Evolutionary conservation across 164 flowering plant genomes (phyloP), one percentile per base, ranked within the genome.

Genomic region (Santalum album): DNA sequence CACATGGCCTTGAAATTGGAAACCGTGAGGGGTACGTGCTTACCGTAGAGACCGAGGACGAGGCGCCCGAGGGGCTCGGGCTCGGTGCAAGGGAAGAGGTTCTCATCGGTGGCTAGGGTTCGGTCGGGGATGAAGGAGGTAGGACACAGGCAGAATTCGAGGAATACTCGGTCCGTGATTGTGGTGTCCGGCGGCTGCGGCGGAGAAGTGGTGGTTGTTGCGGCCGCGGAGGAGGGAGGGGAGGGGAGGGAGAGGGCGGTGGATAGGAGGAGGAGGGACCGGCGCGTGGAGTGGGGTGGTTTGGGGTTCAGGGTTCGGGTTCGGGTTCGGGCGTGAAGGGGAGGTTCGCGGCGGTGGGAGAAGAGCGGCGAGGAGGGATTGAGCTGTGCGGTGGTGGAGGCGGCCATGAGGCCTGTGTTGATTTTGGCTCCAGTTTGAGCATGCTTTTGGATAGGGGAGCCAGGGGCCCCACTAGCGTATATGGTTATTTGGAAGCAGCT

Each of bases 1-100:
- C 92, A 88, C 89, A 84, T 76, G 68, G 88, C 32, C 56, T 84
- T 88, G 80, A 88, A 92, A 50, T 89, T 83, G 72, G 92, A 62
- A 55, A 83, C 96, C 6, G 98, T 91, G 51, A 69, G 47, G 12
- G 96, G 98, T 18, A 86, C 78, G 53, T 71, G 79, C 65, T 71
- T 79, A 53, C 96, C 98, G 73, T 86, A 92, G 45, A 88, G 83
- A 50, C 98, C 98, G 58, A 92, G 72, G 45, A 88, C 78, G 60
- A 92, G 65, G 46, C 98, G 86, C 71, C 98, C 98, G 10, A 91
- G 53, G 12, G 73, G 96, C 58, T 70, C 61, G 29, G 82, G 26
- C 1, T 81, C 86, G 38, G 77, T n/a, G 74, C 98, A 88, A 34
- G 72, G 57, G 15, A 80, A 12, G 63, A 66, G 62, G 26, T 62